Evolutionary conservation across 192 early-diverging fungal species (phyloP).

Genomic region (Dissophora globulifera): DNA sequence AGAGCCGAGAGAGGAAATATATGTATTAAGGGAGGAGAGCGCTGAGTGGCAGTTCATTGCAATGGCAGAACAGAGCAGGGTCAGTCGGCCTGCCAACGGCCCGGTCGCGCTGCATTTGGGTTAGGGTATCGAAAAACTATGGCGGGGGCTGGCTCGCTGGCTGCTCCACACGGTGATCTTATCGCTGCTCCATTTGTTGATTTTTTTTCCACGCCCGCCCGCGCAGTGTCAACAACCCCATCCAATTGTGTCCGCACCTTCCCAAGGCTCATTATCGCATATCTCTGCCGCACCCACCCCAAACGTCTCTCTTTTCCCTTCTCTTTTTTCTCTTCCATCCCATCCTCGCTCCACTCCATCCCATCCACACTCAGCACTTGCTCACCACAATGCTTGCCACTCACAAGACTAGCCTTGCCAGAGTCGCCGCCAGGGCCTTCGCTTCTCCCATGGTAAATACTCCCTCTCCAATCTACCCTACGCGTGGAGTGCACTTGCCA

Average conservation of each 20-base stretch:
- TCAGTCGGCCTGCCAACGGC: no score
- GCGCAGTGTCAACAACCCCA: not conserved
- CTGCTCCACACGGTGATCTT: conserved; percentile 7
- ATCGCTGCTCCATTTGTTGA: not conserved
- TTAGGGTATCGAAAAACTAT: no score
- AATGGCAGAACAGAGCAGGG: no score
- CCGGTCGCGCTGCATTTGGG: no score
- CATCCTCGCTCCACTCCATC: not conserved
- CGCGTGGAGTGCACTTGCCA: conserved; percentile 6
- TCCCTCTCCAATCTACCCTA: not conserved
- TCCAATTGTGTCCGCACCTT: conserved; percentile 5
- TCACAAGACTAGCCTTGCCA: conserved; percentile 51
- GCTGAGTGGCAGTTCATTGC: no score
- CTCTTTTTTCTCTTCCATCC: not conserved
- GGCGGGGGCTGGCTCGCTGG: no score
- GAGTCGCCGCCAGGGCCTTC: conserved; percentile 51
- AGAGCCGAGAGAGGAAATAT: no score
- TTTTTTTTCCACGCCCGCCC: not conserved
- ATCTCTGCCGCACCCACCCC: not conserved
- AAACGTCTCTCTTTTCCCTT: conserved; percentile 2
- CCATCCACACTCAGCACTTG: not conserved
- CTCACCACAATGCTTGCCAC: conserved; percentile 42
- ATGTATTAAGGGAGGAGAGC: no score
- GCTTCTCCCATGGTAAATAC: conserved; percentile 44
- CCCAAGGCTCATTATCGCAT: not conserved